Evolutionary conservation across 2,329 filamentous ascomycete genomes (phyloP), one percentile per base, ranked within the genome.

Genomic region (Penicillium sclerotiorum): DNA sequence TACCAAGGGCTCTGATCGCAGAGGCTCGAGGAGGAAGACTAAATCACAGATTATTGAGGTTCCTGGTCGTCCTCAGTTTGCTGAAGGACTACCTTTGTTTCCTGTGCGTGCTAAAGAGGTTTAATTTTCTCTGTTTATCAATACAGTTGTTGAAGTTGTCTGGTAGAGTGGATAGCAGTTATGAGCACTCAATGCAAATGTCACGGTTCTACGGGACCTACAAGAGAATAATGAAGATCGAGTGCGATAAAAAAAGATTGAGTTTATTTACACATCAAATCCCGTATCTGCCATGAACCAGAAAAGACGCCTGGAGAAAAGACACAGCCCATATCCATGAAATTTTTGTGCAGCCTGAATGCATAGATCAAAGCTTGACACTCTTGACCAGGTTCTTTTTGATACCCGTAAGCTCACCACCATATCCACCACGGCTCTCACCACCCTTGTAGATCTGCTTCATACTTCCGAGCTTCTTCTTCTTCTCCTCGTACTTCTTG

Each of bases 381-480:
- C 90, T 95, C 84, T 94, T 95, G 64, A 97, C 85, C 72, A 99
- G 75, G 17, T 89, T 88, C 62, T 87, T 89, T 80, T 96, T 97
- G 76, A 99, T 95, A 84, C 94, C 94, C 35, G 92, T 94, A 75
- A 88, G 75, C 73, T 97, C 94, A 76, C 94, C 94, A 58, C 84
- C 84, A 77, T 99, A 99, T 46, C 91, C 88, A 65, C 90, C 88
- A 66, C 83, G 84, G 61, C 89, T 85, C 75, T 95, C 86, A 54
- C 90, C 89, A 59, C 90, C 90, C 73, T 91, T 90, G 77, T 92
- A 97, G 12, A 90, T 80, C 8, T 89, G 83, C 77, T 88, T 90
- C 78, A 92, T 89, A 68, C 88, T 93, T 64, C 84, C 85, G 67
- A 97, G 75, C 81, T 97, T 96, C 89, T 96, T 97, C 83, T 93